These are phyloP conservation scores for Apiospora marii DNA, from an alignment of 2,329 filamentous ascomycete genomes.

Conservation along the genomic window DNA sequence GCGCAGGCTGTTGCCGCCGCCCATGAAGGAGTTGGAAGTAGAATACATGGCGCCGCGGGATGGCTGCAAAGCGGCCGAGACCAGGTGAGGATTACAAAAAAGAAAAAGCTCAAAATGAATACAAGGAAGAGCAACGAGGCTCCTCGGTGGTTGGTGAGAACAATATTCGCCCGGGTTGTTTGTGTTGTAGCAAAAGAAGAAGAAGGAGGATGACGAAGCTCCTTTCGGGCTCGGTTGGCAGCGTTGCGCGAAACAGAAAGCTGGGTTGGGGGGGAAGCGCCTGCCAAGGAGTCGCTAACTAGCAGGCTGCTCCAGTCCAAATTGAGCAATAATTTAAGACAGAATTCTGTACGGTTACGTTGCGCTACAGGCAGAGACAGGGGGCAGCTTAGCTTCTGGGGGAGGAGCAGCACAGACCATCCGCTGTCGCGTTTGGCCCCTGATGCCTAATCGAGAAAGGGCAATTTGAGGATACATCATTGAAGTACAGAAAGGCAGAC, in stretches of 20 bases:
- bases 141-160: constrained; percentile 33
- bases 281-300: constrained; percentile 6
- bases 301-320: neutral
- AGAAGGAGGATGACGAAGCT: constrained; percentile 34
- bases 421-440: constrained; percentile 6
- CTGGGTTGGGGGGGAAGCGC: constrained; percentile 13
- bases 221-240: constrained; percentile 20
- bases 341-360: constrained; percentile 19
- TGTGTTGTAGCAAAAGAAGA: constrained; percentile 2
- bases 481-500: no score
- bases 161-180: neutral
- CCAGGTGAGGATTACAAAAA: constrained; percentile 6
- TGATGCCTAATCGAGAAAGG: neutral
- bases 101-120: constrained; percentile 15
- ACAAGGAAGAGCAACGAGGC: constrained; percentile 33
- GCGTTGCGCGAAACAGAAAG: constrained; percentile 18
- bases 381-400: constrained; percentile 4
- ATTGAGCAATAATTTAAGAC: constrained; percentile 13
- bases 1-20: constrained; percentile 78
- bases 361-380: neutral
- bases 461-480: neutral
- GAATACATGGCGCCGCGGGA: constrained; percentile 75
- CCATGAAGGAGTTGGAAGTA: constrained; percentile 85
- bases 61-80: neutral
- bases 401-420: constrained; percentile 12